phyloP scores from a whole-genome alignment of 1,284 basidiomycete genomes.

The Trichosporon sp. region DNA sequence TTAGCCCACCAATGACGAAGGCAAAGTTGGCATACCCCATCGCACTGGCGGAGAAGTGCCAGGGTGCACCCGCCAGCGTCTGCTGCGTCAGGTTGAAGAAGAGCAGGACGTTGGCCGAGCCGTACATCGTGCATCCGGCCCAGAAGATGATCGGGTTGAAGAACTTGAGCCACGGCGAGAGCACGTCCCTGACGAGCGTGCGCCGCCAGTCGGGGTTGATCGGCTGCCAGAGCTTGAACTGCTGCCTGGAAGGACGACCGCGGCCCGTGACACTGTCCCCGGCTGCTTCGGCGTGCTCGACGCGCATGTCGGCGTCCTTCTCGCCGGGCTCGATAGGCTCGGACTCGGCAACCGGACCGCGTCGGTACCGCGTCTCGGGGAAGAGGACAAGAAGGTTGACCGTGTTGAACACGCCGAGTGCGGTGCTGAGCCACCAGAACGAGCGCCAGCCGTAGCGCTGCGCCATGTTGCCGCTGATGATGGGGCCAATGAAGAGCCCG shows the following conservation, averaged over 20 bases:
- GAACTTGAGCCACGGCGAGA: constrained; percentile 30
- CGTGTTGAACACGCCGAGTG: constrained; percentile 18
- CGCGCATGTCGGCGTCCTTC: constrained; percentile 3
- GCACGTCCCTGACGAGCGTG: constrained; percentile 24
- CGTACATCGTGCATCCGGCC: constrained; percentile 23
- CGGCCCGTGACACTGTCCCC: neutral
- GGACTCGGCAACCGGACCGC: neutral
- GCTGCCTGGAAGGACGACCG: constrained; percentile 17
- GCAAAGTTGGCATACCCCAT: constrained; percentile 33
- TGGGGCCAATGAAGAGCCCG: constrained; percentile 30
- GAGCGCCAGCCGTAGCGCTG: constrained; percentile 25
- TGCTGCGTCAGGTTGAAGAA: constrained; percentile 28
- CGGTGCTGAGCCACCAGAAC: constrained; percentile 28
- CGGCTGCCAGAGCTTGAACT: constrained; percentile 28
- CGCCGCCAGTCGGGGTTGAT: constrained; percentile 27
- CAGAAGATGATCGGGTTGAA: constrained; percentile 32
- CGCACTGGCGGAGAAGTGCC: constrained; percentile 21
- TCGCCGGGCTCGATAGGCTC: neutral
- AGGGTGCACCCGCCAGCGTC: constrained; percentile 20
- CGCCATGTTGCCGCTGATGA: constrained; percentile 28
- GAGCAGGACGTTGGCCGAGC: constrained; percentile 27
- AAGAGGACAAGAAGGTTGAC: constrained; percentile 22
- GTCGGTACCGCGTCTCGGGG: constrained; percentile 27
- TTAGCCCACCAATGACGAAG: constrained; percentile 29
- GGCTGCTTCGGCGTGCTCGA: neutral